Base-by-base conservation (phyloP, 2,329 filamentous ascomycete genomes). In the Fusarium foetens region DNA sequence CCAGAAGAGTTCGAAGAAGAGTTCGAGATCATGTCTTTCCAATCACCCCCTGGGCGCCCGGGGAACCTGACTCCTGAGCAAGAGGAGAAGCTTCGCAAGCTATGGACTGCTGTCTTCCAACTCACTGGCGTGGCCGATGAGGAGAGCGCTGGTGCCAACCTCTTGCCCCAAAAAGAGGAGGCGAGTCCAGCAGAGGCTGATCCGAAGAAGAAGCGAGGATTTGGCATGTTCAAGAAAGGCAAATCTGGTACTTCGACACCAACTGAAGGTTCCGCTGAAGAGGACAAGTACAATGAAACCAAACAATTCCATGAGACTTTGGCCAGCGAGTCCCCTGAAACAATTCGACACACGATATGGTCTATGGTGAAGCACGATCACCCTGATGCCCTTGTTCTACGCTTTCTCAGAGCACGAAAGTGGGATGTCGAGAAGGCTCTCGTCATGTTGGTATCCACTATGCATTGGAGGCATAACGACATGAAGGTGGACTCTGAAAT, bases 351-450 rank as follows among this genome's bases (percentile, higher is more conserved):
- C 21, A 91, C 94, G 0, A 93, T 98, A 79, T 98, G 96, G 96
- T 88, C 85, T 74, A 97, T 98, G 94, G 89, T 95, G 65, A 99
- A 98, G 85, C 92, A 96, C 77, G 96, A 99, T 79, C 90, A 98
- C 79, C 96, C 96, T 0, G 96, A 99, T 82, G 92, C 92, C 5
- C 85, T 97, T 23, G 84, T 95, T 21, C 84, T 97, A 63, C 90
- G 94, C 45, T 97, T 97, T 81, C 85, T 97, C 63, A 88, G 94
- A 57, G 94, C 94, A n/a, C 88, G 94, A 49, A 97, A 97, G 83
- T 99, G 96, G 96, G 94, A 99, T 79, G 91, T 97, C 23, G 92
- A 97, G 57, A 94, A 94, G 80, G 96, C 96, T 8, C 86, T 98
- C 31, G 88, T 97, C 73, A 99, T 99, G 96, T 84, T 98, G 81